phyloP scores from a whole-genome alignment of 2,329 filamentous ascomycete genomes.

The Colletotrichum sp. region DNA sequence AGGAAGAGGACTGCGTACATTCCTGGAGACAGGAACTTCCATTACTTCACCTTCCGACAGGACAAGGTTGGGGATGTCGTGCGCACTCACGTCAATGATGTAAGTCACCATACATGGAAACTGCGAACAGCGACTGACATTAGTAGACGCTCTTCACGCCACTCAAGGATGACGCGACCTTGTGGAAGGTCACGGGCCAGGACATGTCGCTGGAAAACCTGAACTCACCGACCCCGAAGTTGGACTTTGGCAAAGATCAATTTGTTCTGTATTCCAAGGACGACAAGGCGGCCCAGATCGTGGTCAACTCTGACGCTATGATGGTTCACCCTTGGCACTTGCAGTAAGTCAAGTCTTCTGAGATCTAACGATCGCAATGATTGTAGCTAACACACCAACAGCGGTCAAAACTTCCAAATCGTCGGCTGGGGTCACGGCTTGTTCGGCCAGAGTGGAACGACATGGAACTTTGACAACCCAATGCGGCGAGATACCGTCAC shows the following conservation, averaged over 20 bases:
- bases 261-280: constrained; percentile 21
- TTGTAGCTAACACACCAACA: background rate
- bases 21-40: constrained; percentile 18
- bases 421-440: constrained; percentile 34
- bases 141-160: constrained; percentile 19
- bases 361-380: background rate
- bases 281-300: constrained; percentile 25
- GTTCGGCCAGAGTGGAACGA: constrained; percentile 31
- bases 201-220: constrained; percentile 8
- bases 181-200: constrained; percentile 13
- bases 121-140: fast-evolving
- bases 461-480: constrained; percentile 33
- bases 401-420: constrained; percentile 59
- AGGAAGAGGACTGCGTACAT: constrained; percentile 21
- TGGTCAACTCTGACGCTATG: constrained; percentile 25
- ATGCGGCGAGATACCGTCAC: constrained; percentile 50
- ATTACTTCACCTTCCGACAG: constrained; percentile 18
- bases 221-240: constrained; percentile 1
- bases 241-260: constrained; percentile 17
- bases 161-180: constrained; percentile 15
- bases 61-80: constrained; percentile 4
- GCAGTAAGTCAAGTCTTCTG: constrained; percentile 13
- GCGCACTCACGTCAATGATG: constrained; percentile 11
- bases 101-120: background rate
- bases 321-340: constrained; percentile 28